Percentiles rank a stretch among this genome's conserved stretches.
phyloP scores from a whole-genome alignment of 495 filamentous ascomycete genomes.

The Aspergillus baeticus region DNA sequence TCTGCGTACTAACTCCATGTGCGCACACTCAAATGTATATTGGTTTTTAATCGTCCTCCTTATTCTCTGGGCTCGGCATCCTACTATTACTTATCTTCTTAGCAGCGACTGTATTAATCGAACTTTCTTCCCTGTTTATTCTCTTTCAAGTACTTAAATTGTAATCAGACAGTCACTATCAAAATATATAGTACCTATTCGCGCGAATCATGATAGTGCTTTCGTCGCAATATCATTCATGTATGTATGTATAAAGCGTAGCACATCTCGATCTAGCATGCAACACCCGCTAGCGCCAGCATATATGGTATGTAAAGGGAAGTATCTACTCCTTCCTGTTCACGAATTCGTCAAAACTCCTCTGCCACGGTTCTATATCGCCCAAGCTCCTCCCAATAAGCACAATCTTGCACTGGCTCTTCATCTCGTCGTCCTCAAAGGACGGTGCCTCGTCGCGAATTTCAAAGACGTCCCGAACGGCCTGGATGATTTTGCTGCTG shows the following conservation, averaged over 20 bases:
- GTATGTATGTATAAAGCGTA: not conserved
- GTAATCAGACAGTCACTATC: too few relatives aligned
- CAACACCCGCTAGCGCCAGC: too few relatives aligned
- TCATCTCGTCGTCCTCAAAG: constrained; percentile 12
- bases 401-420: constrained; percentile 66
- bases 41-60: constrained; percentile 5
- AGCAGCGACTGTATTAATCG: constrained; percentile 37
- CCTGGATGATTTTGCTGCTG: constrained; percentile 74
- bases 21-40: constrained; percentile 25
- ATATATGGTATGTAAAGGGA: too few relatives aligned
- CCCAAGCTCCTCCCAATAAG: constrained; percentile 71
- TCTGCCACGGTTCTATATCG: constrained; percentile 28
- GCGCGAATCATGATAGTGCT: too few relatives aligned
- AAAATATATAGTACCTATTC: too few relatives aligned
- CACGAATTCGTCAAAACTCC: constrained; percentile 37
- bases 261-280: too few relatives aligned
- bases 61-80: constrained; percentile 11
- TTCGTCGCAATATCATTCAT: too few relatives aligned
- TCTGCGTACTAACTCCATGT: not conserved
- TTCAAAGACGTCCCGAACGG: constrained; percentile 91
- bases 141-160: not conserved
- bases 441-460: constrained; percentile 60
- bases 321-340: not conserved
- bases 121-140: constrained; percentile 5
- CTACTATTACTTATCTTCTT: constrained; percentile 14